Percentiles rank a stretch among this genome's conserved stretches.
phyloP scores from a whole-genome alignment of 73 alveolate genomes.

The Breviolum minutum region DNA sequence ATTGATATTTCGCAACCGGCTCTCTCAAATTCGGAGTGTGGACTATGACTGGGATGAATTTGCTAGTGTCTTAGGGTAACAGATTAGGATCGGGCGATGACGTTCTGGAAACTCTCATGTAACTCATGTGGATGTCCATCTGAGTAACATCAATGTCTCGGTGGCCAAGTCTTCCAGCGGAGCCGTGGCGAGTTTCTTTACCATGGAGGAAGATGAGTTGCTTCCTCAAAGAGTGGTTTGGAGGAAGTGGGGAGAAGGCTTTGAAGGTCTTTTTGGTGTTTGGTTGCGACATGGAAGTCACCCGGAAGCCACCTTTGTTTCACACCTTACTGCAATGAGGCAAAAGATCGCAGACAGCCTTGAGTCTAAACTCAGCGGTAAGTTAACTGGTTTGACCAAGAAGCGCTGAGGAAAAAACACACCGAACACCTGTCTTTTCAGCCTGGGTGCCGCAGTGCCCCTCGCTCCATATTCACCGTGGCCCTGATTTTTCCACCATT shows the following conservation, averaged over 20 bases:
- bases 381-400: not conserved
- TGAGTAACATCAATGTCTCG: not conserved
- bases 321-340: not conserved
- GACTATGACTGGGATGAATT: too few relatives aligned
- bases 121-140: too few relatives aligned
- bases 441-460: not conserved
- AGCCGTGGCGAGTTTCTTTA: conserved; percentile 41
- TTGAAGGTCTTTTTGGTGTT: not conserved
- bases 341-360: conserved; percentile 89
- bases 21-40: too few relatives aligned
- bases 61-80: too few relatives aligned
- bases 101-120: too few relatives aligned
- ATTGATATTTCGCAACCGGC: too few relatives aligned
- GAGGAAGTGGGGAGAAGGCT: too few relatives aligned
- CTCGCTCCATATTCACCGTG: not conserved
- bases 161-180: conserved; percentile 47
- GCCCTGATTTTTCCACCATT: not conserved
- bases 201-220: conserved; percentile 49
- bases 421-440: not conserved
- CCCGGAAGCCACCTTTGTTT: not conserved
- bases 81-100: too few relatives aligned
- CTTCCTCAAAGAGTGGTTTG: not conserved
- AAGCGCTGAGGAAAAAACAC: not conserved
- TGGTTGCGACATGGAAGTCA: not conserved
- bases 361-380: conserved; percentile 48